Conservation (phyloP, 139 green algal species). For the Trebouxia sp. region DNA sequence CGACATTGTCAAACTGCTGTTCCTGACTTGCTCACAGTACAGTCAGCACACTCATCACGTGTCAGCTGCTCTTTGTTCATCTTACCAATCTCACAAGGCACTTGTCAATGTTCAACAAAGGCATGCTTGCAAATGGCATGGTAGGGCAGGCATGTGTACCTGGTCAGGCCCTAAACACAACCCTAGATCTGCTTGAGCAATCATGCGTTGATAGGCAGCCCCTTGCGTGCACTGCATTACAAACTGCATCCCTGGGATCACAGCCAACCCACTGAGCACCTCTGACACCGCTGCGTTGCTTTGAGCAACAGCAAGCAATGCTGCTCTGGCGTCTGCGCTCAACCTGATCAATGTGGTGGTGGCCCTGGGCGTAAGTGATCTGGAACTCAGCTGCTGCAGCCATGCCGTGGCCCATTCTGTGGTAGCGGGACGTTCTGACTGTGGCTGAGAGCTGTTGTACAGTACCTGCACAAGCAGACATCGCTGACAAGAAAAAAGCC, state of each 20-base stretch:
- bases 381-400: neutral
- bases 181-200: neutral
- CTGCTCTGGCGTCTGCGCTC: neutral
- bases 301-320: neutral
- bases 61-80: too few species aligned
- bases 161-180: neutral
- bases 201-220: neutral
- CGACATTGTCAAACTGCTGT: too few species aligned
- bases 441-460: conserved; percentile 14
- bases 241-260: neutral
- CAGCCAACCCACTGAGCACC: neutral
- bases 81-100: too few species aligned
- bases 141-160: neutral
- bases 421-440: neutral
- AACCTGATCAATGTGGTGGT: neutral
- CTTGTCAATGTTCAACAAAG: too few species aligned
- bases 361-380: neutral
- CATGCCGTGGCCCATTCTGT: conserved; percentile 13
- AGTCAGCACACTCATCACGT: too few species aligned
- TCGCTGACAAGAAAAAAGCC: neutral
- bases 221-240: conserved; percentile 20
- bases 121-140: too few species aligned
- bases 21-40: too few species aligned
- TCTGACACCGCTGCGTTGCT: conserved; percentile 5
- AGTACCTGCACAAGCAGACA: neutral